A percentile compares a stretch with the other conserved stretches of the same genome.
Evolutionary conservation across 176 grass and related monocot genomes (phyloP).

Genomic region (Miscanthus lutarioriparius): DNA sequence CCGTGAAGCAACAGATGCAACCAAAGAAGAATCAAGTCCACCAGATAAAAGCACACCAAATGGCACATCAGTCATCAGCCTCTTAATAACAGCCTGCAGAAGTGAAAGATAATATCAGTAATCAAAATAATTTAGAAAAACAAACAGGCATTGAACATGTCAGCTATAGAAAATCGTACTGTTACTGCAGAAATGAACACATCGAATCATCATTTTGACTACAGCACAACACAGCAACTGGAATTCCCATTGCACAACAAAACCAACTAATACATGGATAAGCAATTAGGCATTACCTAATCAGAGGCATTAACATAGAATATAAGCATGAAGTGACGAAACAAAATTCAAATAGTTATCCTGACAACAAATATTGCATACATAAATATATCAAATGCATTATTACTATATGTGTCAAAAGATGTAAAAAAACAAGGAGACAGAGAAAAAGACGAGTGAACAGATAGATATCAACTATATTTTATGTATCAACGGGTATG

Average conservation of each 20-base stretch:
- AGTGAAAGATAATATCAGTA: slow-evolving; percentile 2
- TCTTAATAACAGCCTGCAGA: slow-evolving; percentile 81
- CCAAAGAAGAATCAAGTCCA: slow-evolving; percentile 95
- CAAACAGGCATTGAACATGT: neutral
- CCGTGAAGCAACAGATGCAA: slow-evolving; percentile 84
- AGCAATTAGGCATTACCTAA: neutral
- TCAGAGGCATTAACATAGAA: slow-evolving; percentile 19
- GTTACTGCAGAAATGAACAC: neutral
- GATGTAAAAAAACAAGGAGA: neutral
- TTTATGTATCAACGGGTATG: slow-evolving; percentile 16
- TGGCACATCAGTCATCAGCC: slow-evolving; percentile 97
- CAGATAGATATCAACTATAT: neutral
- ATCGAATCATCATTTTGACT: slow-evolving; percentile 6
- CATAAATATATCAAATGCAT: slow-evolving; percentile 11
- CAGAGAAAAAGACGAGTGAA: slow-evolving; percentile 27
- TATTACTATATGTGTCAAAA: slow-evolving; percentile 27
- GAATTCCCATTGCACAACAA: neutral
- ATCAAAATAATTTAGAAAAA: neutral
- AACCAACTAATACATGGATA: slow-evolving; percentile 14
- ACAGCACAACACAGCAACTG: neutral
- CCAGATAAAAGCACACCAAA: slow-evolving; percentile 99
- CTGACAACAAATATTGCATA: neutral
- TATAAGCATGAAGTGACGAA: slow-evolving; percentile 11
- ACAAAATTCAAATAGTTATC: slow-evolving; percentile 8
- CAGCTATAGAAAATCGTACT: neutral